A percentile compares a stretch with the other conserved stretches of the same genome.
These are phyloP conservation scores for Phragmites australis DNA, from an alignment of 176 grass and related monocot species.

Conservation along the genomic window DNA sequence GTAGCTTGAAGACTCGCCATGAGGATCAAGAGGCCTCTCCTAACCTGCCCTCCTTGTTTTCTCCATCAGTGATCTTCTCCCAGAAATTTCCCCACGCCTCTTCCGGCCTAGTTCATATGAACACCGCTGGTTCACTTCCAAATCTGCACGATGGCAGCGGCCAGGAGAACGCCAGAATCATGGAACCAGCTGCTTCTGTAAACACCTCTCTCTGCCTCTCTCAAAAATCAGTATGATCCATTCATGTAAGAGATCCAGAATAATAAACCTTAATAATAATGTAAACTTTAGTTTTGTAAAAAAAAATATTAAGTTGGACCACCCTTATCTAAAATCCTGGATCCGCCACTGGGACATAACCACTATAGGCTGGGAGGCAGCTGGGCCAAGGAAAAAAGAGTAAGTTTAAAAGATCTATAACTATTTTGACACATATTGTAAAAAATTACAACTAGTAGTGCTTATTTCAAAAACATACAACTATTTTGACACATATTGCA, in stretches of 20 bases:
- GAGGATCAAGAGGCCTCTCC: conserved; percentile 57
- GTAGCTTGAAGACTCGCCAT: conserved; percentile 55
- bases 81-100: conserved; percentile 44
- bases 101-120: conserved; percentile 34
- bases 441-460: too few relatives aligned
- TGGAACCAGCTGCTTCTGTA: conserved; percentile 92
- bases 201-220: conserved; percentile 31
- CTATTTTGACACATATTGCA: too few relatives aligned
- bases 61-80: conserved; percentile 64
- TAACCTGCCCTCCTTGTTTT: conserved; percentile 59
- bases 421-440: too few relatives aligned
- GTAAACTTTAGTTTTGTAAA: conserved; percentile 22
- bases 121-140: conserved; percentile 37
- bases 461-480: too few relatives aligned
- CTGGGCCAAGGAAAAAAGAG: too few relatives aligned
- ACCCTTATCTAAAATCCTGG: too few relatives aligned
- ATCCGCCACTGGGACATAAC: too few relatives aligned
- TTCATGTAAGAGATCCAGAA: conserved; percentile 13
- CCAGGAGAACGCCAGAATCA: conserved; percentile 64
- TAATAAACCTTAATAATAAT: conserved; percentile 10
- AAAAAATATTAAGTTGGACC: too few relatives aligned
- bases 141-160: conserved; percentile 26
- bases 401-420: too few relatives aligned
- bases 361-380: too few relatives aligned
- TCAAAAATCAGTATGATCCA: not conserved